A percentile compares a stretch with the other conserved stretches of the same genome.
Evolutionary conservation across 495 filamentous ascomycete genomes (phyloP).

Genomic region (Penicillium macrosclerotiorum): DNA sequence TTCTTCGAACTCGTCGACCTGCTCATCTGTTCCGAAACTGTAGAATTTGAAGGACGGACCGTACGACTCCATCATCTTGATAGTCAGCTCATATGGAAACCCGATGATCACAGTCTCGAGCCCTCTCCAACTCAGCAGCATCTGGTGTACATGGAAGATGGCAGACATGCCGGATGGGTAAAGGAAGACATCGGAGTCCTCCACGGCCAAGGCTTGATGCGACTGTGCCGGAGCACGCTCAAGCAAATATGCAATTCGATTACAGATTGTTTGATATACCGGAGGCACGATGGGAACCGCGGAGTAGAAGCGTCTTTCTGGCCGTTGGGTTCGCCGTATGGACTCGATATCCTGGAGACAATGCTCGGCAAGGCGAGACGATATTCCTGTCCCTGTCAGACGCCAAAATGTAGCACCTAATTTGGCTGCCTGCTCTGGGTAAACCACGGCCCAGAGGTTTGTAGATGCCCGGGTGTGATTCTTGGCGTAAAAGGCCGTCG

Average conservation of each 20-base stretch:
- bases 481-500: background rate
- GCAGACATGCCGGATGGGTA: slow-evolving; percentile 49
- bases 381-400: slow-evolving; percentile 11
- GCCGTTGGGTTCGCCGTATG: background rate
- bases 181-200: slow-evolving; percentile 37
- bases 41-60: slow-evolving; percentile 30
- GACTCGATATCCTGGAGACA: background rate
- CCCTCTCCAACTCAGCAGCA: slow-evolving; percentile 1
- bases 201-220: background rate
- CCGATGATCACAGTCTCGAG: slow-evolving; percentile 17
- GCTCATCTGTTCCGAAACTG: slow-evolving; percentile 21
- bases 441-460: background rate
- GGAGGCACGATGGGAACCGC: background rate
- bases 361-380: slow-evolving; percentile 4
- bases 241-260: slow-evolving; percentile 4
- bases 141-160: slow-evolving; percentile 23
- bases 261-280: slow-evolving; percentile 3
- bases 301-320: background rate
- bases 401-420: slow-evolving; percentile 6
- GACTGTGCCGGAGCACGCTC: background rate
- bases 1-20: slow-evolving; percentile 38
- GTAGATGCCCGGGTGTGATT: background rate
- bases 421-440: background rate
- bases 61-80: slow-evolving; percentile 26
- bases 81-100: slow-evolving; percentile 29